phyloP scores from a whole-genome alignment of 2,329 filamentous ascomycete species.

The Cordyceps cicadae region DNA sequence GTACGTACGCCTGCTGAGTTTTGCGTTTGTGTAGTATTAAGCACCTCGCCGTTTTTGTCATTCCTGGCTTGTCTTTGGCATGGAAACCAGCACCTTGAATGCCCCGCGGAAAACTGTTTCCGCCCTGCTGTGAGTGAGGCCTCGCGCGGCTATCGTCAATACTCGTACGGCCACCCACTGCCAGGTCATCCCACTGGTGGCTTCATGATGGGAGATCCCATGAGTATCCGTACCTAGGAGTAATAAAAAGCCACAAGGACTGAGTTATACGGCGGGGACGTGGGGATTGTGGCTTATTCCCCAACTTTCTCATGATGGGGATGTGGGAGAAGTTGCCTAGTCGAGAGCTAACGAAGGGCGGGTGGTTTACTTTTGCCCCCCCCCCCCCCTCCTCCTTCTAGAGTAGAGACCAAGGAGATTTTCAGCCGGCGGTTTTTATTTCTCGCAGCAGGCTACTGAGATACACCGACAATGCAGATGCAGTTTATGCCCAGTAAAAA shows the following conservation, averaged over 20 bases:
- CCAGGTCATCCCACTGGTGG: no score
- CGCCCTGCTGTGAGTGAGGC: no score
- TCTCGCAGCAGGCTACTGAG: background rate
- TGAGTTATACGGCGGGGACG: background rate
- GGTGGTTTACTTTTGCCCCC: background rate
- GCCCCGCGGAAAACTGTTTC: no score
- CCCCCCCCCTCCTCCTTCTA: background rate
- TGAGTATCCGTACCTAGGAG: no score
- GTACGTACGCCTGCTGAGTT: background rate
- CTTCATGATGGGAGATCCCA: background rate
- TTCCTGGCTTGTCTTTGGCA: background rate
- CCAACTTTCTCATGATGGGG: slow-evolving; percentile 1
- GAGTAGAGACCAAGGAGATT: background rate
- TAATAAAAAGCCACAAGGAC: background rate
- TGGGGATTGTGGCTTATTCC: slow-evolving; percentile 4
- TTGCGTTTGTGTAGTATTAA: background rate
- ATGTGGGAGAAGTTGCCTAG: background rate
- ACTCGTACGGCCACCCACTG: no score
- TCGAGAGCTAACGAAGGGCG: background rate
- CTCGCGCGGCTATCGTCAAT: no score
- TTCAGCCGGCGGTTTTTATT: background rate
- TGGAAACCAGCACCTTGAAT: background rate
- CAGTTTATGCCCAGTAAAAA: background rate
- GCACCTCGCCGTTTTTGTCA: background rate
- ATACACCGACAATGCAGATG: background rate